A percentile compares a stretch with the other conserved stretches of the same genome.
These are phyloP conservation scores for Ilyonectria mors-panacis DNA, from an alignment of 2,329 filamentous ascomycete genomes.

Conservation along the genomic window DNA sequence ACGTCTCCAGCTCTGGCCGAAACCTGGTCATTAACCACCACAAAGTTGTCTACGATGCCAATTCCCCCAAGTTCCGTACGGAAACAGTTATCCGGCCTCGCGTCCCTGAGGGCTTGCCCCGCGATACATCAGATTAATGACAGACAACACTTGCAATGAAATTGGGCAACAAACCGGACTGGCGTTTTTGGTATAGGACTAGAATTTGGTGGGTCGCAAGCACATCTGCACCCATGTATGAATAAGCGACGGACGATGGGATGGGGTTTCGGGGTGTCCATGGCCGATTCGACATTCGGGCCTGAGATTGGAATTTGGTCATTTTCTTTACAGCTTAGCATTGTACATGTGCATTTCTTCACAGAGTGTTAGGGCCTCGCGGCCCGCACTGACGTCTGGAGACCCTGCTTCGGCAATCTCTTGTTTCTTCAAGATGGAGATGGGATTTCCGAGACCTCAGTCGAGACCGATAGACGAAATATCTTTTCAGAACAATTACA, in stretches of 20 bases:
- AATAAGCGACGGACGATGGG: constrained; percentile 33
- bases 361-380: constrained; percentile 21
- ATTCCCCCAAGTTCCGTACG: constrained; percentile 49
- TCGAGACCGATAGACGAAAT: constrained; percentile 29
- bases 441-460: constrained; percentile 28
- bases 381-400: constrained; percentile 34
- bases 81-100: constrained; percentile 38
- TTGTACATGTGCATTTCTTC: constrained; percentile 29
- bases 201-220: constrained; percentile 30
- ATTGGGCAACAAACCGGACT: constrained; percentile 36
- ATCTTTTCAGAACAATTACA: constrained; percentile 14
- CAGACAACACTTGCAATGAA: constrained; percentile 28
- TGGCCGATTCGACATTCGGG: constrained; percentile 28
- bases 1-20: constrained; percentile 41
- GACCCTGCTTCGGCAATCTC: constrained; percentile 34
- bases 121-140: background rate
- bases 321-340: constrained; percentile 7
- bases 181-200: constrained; percentile 40
- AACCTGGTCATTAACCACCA: constrained; percentile 53
- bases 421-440: constrained; percentile 30
- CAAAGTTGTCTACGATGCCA: constrained; percentile 49
- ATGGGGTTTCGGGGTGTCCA: constrained; percentile 23
- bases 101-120: background rate
- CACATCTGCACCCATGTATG: constrained; percentile 39
- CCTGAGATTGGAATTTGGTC: constrained; percentile 26